Conservation (phyloP, 176 grass and related monocot genomes). For the Pontederia paniculata region DNA sequence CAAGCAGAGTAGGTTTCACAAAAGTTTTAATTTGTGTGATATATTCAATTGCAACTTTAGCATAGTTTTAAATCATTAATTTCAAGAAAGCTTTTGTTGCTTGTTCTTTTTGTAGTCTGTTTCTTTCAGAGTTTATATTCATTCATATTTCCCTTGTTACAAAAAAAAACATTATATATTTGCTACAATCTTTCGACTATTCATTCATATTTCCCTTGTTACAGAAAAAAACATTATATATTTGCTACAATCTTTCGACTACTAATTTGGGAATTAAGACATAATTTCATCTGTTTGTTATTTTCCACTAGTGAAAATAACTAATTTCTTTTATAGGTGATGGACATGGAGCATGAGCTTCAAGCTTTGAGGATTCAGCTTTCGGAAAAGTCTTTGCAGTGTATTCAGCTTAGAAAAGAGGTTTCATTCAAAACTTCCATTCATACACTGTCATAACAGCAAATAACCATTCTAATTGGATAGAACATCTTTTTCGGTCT, state of each 20-base stretch:
- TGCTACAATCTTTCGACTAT: neutral
- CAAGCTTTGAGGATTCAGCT: slow-evolving; percentile 55
- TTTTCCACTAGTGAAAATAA: slow-evolving; percentile 11
- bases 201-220: too few relatives aligned
- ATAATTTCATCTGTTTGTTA: neutral
- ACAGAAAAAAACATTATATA: too few relatives aligned
- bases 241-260: neutral
- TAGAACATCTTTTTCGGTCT: too few relatives aligned
- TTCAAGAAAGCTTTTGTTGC: neutral
- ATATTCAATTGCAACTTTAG: neutral
- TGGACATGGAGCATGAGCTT: slow-evolving; percentile 96
- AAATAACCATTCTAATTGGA: too few relatives aligned
- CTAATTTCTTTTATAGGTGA: slow-evolving; percentile 32
- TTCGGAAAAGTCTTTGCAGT: slow-evolving; percentile 69
- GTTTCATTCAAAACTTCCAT: slow-evolving; percentile 19
- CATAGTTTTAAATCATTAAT: neutral
- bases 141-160: too few relatives aligned
- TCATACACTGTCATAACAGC: too few relatives aligned
- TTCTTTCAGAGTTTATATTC: too few relatives aligned
- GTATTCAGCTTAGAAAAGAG: slow-evolving; percentile 88
- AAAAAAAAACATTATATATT: too few relatives aligned
- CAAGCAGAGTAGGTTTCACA: slow-evolving; percentile 72
- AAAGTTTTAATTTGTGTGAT: slow-evolving; percentile 2
- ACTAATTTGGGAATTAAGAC: neutral
- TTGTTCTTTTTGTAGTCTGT: neutral